A percentile compares a stretch with the other conserved stretches of the same genome.
Evolutionary conservation across 306 rosid genomes (phyloP).

Genomic region (Delonix regia): DNA sequence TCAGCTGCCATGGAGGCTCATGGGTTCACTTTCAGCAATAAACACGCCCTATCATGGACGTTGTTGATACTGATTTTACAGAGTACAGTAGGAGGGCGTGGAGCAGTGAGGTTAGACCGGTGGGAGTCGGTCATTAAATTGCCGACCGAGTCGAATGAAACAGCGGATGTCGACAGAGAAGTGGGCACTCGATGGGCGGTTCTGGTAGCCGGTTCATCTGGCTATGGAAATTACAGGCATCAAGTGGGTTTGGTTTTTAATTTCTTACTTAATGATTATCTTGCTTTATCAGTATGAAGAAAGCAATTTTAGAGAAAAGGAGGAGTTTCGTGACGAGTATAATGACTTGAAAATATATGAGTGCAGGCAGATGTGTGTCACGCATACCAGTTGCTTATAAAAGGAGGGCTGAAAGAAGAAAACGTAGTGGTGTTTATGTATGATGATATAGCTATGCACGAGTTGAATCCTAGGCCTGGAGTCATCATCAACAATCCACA

Average conservation of each 20-base stretch:
- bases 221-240: conserved; percentile 90
- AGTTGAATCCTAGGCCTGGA: conserved; percentile 83
- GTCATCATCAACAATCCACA: conserved; percentile 82
- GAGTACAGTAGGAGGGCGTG: neutral
- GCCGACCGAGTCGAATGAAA: conserved; percentile 27
- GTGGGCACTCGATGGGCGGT: conserved; percentile 79
- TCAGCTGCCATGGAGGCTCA: conserved; percentile 9
- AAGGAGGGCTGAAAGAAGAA: conserved; percentile 83
- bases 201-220: conserved; percentile 88
- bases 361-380: conserved; percentile 86
- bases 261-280: neutral
- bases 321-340: neutral
- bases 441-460: conserved; percentile 74
- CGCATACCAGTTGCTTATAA: conserved; percentile 78
- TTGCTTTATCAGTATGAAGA: neutral
- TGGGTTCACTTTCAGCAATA: neutral
- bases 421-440: conserved; percentile 97
- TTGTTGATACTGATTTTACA: neutral
- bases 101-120: conserved; percentile 34
- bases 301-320: neutral
- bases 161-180: conserved; percentile 1
- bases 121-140: conserved; percentile 36
- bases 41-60: neutral
- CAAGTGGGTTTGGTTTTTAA: conserved; percentile 51
- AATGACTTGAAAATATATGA: neutral